A percentile compares a stretch with the other conserved stretches of the same genome.
Conservation (phyloP, 1,139 yeast genomes). For the Yamadazyma siamensis region DNA sequence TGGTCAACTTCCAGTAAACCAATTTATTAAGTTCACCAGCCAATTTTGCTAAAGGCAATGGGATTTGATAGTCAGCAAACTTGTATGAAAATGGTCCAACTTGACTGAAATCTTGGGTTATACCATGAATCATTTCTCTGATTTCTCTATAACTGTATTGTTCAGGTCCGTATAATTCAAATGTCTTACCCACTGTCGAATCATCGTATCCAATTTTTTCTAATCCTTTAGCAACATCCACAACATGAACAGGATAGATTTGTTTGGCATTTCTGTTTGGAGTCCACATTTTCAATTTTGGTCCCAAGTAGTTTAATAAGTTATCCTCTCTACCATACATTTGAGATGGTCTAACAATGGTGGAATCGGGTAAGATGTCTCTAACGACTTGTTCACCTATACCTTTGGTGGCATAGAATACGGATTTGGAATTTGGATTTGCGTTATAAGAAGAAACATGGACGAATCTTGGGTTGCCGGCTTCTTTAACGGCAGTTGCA, state of each 20-base stretch:
- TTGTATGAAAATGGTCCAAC: conserved; percentile 47
- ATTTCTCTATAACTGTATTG: conserved; percentile 61
- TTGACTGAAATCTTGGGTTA: conserved; percentile 56
- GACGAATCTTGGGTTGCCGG: conserved; percentile 70
- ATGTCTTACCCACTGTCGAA: conserved; percentile 72
- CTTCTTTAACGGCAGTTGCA: conserved; percentile 69
- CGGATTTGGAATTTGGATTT: conserved; percentile 61
- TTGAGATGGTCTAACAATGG: conserved; percentile 85
- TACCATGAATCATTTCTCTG: conserved; percentile 66
- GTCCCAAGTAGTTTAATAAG: conserved; percentile 63
- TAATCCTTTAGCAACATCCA: conserved; percentile 76
- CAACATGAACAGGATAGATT: conserved; percentile 70
- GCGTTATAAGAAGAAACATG: conserved; percentile 85
- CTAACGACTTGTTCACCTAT: conserved; percentile 71
- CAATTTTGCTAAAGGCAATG: conserved; percentile 42
- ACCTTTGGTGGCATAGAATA: conserved; percentile 78
- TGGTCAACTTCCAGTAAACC: conserved; percentile 67
- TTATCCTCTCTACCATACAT: conserved; percentile 76
- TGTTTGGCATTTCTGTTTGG: conserved; percentile 65
- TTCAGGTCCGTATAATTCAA: conserved; percentile 75
- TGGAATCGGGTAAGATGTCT: conserved; percentile 68
- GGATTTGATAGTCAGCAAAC: conserved; percentile 29
- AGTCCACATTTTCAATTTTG: conserved; percentile 55
- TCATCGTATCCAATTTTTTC: conserved; percentile 82
- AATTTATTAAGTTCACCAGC: conserved; percentile 48